Conservation (phyloP, 768 basidiomycete species). For the Pisolithus orientalis region DNA sequence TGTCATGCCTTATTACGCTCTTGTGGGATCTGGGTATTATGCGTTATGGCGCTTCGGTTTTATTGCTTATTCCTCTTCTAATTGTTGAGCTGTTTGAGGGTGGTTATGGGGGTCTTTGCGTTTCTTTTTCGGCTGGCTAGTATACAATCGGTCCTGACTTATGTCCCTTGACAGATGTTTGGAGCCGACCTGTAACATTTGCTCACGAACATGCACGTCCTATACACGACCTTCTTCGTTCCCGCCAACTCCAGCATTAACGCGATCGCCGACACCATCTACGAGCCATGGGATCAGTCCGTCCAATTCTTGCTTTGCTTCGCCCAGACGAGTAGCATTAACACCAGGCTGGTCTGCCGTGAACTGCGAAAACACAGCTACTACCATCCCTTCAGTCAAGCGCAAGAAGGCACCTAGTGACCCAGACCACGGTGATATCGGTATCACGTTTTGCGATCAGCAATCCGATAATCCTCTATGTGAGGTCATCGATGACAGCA, state of each 20-base stretch:
- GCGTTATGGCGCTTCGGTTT: background rate
- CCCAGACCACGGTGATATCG: conserved; percentile 13
- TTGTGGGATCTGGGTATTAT: no score
- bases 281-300: conserved; percentile 7
- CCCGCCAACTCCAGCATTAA: conserved; percentile 33
- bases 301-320: conserved; percentile 1
- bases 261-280: conserved; percentile 26
- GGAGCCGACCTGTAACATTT: conserved; percentile 29
- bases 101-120: background rate
- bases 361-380: conserved; percentile 10
- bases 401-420: conserved; percentile 25
- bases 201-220: conserved; percentile 32
- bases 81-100: background rate
- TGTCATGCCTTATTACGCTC: background rate
- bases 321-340: conserved; percentile 25
- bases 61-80: background rate
- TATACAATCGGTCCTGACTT: background rate
- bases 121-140: background rate
- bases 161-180: conserved; percentile 21
- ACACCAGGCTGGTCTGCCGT: conserved; percentile 16
- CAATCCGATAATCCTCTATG: conserved; percentile 1
- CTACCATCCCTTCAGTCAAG: conserved; percentile 8
- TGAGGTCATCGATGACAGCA: conserved; percentile 2
- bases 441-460: conserved; percentile 1
- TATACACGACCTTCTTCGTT: conserved; percentile 24